Conservation (phyloP, 1,284 basidiomycete species). For the Rugosomyces carneus region DNA sequence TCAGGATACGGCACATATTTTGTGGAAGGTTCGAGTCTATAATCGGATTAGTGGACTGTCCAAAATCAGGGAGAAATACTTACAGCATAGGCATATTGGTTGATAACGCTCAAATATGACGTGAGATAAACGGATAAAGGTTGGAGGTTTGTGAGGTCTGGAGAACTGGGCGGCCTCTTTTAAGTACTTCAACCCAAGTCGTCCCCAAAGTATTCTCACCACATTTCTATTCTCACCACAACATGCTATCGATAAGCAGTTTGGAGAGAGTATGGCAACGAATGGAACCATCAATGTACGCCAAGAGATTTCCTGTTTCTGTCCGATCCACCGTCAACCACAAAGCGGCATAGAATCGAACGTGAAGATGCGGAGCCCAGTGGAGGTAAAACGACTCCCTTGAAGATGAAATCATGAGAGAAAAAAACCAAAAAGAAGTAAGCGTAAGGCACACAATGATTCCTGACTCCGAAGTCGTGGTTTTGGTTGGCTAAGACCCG, state of each 20-base stretch:
- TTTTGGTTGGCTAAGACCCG: slow-evolving; percentile 12
- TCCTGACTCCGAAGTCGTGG: slow-evolving; percentile 10
- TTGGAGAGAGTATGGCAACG: slow-evolving; percentile 4
- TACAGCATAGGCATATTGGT: slow-evolving; percentile 29
- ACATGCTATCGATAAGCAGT: slow-evolving; percentile 1
- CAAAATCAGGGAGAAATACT: slow-evolving; percentile 9
- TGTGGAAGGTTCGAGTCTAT: slow-evolving; percentile 62
- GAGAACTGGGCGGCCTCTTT: neutral
- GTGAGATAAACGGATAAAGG: slow-evolving; percentile 3
- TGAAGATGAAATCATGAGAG: slow-evolving; percentile 11
- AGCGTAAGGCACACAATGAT: slow-evolving; percentile 3
- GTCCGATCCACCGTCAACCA: neutral
- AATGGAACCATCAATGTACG: slow-evolving; percentile 1
- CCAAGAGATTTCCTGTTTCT: slow-evolving; percentile 5
- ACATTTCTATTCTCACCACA: slow-evolving; percentile 5
- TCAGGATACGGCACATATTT: slow-evolving; percentile 74
- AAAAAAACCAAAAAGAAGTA: slow-evolving; percentile 4
- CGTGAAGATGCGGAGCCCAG: neutral
- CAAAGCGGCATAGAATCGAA: slow-evolving; percentile 2
- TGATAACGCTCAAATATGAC: neutral
- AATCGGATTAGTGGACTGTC: slow-evolving; percentile 3
- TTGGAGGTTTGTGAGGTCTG: neutral
- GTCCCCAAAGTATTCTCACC: neutral
- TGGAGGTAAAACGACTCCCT: neutral
- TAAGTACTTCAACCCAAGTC: neutral